Evolutionary conservation across 495 filamentous ascomycete genomes (phyloP), one percentile per base, ranked within the genome.

Genomic region (Talaromyces liani): DNA sequence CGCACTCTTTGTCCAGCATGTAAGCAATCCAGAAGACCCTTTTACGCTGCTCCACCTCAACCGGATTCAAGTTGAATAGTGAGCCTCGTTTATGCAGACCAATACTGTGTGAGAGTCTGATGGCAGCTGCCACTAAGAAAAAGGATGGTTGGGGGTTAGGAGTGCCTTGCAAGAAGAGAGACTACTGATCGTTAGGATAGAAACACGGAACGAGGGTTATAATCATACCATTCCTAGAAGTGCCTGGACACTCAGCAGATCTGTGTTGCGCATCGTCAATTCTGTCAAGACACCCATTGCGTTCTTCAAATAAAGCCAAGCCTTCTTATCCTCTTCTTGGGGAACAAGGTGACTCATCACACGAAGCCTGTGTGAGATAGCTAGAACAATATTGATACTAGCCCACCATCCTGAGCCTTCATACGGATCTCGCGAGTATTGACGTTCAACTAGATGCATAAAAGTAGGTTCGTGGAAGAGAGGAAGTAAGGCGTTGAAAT

Each of bases 11-110:
- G 70, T 98, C 94, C 29, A 97, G 77, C 77, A 96, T 86, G 70
- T 98, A 98, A 12, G 90, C 92, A 69, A 98, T 97, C 94, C 94
- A 98, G 69, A 98, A 98, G 2, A 98, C 94, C 66, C 94, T 80
- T 77, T 97, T 97, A 34, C 94, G 84, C 74, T 98, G 94, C 72
- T 98, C 95, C 53, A 92, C 88, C 71, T 98, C 94, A 20, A 91
- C 87, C 14, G 87, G 85, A 68, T 93, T 96, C 49, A 98, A 79
- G 64, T 93, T 92, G 73, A 98, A 97, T 1, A 88, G 88, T 27
- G 89, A 92, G 16, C 92, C 93, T 63, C 89, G 84, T 73, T 97
- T 97, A 75, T 98, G 94, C 53, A 98, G 80, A 25, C 94, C 94
- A 67, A 98, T 97, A 73, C 88, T 96, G 69, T 97, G 93, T 14